A percentile compares a stretch with the other conserved stretches of the same genome.
Conservation (phyloP, 2,329 filamentous ascomycete species). For the Amphichorda felina region DNA sequence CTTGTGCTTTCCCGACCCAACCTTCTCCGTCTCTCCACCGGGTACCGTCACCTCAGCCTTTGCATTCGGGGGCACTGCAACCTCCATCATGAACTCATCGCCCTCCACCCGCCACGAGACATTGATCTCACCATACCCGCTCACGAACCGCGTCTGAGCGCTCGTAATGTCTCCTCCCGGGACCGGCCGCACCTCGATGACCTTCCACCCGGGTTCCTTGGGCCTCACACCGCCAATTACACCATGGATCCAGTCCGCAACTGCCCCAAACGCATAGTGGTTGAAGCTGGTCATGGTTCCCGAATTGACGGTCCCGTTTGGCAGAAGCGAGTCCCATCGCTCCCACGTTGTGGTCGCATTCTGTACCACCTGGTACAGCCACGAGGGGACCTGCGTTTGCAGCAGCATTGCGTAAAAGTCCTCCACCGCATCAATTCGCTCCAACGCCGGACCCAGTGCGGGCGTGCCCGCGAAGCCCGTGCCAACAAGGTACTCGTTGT, state of each 20-base stretch:
- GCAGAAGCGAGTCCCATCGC: conserved; percentile 34
- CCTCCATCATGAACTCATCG: conserved; percentile 8
- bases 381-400: conserved; percentile 29
- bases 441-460: conserved; percentile 19
- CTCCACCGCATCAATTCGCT: conserved; percentile 12
- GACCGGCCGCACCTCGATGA: conserved; percentile 18
- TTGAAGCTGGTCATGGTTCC: conserved; percentile 38
- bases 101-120: conserved; percentile 14
- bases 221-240: conserved; percentile 27
- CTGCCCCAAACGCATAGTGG: conserved; percentile 36
- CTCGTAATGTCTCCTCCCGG: conserved; percentile 23
- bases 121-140: conserved; percentile 18
- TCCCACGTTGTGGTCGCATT: conserved; percentile 37
- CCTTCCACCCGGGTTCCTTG: conserved; percentile 26
- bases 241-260: conserved; percentile 33
- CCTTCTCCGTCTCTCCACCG: background rate
- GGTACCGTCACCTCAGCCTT: conserved; percentile 7
- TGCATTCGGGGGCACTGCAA: conserved; percentile 10
- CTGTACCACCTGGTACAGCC: conserved; percentile 35
- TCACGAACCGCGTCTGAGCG: conserved; percentile 15
- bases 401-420: conserved; percentile 35
- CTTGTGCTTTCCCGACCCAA: background rate
- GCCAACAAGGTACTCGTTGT: conserved; percentile 21
- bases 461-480: conserved; percentile 34
- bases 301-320: conserved; percentile 29